Evolutionary conservation across 1,284 basidiomycete species (phyloP), one percentile per base, ranked within the genome.

Genomic region (Marasmius tenuissimus): DNA sequence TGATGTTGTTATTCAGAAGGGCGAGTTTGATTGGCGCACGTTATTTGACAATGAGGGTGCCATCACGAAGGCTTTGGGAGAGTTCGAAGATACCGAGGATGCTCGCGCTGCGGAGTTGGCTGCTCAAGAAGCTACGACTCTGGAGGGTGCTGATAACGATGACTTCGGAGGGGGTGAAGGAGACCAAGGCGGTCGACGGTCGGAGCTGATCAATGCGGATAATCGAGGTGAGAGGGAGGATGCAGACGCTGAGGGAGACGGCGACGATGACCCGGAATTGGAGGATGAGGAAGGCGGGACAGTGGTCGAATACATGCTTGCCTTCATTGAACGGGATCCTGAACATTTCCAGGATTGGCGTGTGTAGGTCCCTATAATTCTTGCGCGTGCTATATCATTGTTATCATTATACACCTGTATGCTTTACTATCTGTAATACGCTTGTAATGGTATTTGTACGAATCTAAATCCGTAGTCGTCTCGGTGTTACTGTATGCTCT

Each of bases 11-110:
- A 98, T 98, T 64, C 94, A 96, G 72, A 88, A 91, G 69, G 96
- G 96, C 49, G 93, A 93, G 70, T 98, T 98, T 71, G 94, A 97
- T 74, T 97, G 96, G 96, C 85, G 93, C 42, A 85, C 92, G 57
- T 81, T 97, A 69, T 88, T 97, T 68, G 88, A 78, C 3, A 83
- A 81, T 61, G 82, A 83, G 55, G 73, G 66, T 57, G 76, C 78
- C 4, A 63, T 80, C 67, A 80, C 70, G 62, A 82, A 68, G 69
- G 81, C 72, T 71, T 78, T 98, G n/a, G 92, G 87, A 4, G 89
- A 94, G 61, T 93, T 92, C 56, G 96, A 97, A 68, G 96, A 98
- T 70, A 86, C 81, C 20, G 94, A 95, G 72, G 96, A 97, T 72
- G 89, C 87, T 0, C 82, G 83, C 65, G 94, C 94, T 3, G 94